Evolutionary conservation across 1,284 basidiomycete genomes (phyloP), one percentile per base, ranked within the genome.

Genomic region (Anthracocystis setariae): DNA sequence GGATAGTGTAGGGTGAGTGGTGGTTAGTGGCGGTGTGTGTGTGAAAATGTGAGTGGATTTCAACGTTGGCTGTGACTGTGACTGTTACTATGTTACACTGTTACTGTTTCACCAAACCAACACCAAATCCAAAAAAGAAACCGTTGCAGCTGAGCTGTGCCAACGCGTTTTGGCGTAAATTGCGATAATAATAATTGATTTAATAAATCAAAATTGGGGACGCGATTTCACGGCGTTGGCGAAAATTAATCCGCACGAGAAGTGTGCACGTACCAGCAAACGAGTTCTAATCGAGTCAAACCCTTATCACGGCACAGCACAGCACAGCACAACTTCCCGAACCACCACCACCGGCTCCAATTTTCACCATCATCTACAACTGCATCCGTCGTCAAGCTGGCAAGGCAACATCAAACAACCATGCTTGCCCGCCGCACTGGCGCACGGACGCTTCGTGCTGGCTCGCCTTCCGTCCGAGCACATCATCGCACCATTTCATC

Each of bases 81-180:
- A 20, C 20, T 42, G 10, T 3, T 39, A n/a, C n/a, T n/a, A n/a
- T n/a, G n/a, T 12, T 29, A 12, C 29, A 12, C 29, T 21, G 10
- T 42, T 18, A 20, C 20, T 42, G 10, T 3, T 39, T 39, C 38
- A 39, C 15, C n/a, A n/a, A n/a, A 39, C 18, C 38, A 20, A 20
- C 17, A 5, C 38, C 15, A 18, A 39, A 20, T 18, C 29, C 5
- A 29, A 5, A 29, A 29, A 12, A 12, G 5, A 29, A 5, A 12
- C 15, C 38, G 4, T 43, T 39, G 37, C 35, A n/a, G n/a, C n/a
- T n/a, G n/a, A n/a, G n/a, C 23, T 8, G 15, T 23, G n/a, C n/a
- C n/a, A 13, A 64, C 56, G 56, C 56, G 52, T n/a, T n/a, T n/a
- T 66, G 63, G 63, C 63, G 63, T 59, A 55, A 66, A 66, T 52